Conservation (phyloP, 441 rosid genomes). For the Erodium moschatum region DNA sequence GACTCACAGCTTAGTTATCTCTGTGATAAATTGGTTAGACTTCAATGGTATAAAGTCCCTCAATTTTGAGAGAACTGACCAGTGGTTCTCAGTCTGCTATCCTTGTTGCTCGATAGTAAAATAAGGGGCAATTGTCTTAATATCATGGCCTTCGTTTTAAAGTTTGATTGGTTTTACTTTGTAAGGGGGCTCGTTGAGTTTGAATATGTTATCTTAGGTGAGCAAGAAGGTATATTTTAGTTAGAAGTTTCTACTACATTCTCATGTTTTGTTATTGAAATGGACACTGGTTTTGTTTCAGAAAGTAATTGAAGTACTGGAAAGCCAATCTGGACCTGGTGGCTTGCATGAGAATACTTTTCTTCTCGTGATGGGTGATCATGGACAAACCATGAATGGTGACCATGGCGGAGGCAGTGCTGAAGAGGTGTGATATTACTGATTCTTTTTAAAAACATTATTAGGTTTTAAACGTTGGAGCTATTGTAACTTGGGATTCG, state of each 20-base stretch:
- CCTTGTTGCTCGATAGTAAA: not conserved
- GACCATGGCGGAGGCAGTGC: slow-evolving; percentile 98
- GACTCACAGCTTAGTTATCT: slow-evolving; percentile 2
- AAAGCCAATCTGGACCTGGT: slow-evolving; percentile 69
- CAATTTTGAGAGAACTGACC: slow-evolving; percentile 1
- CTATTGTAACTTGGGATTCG: slow-evolving; percentile 21
- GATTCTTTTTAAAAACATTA: slow-evolving; percentile 9
- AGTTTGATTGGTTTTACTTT: slow-evolving; percentile 4
- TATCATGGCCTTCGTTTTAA: not conserved
- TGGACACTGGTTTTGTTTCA: slow-evolving; percentile 24
- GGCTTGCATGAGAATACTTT: slow-evolving; percentile 75
- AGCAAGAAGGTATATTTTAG: not conserved
- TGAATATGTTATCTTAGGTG: slow-evolving; percentile 14
- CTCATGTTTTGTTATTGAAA: slow-evolving; percentile 7
- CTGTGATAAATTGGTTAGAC: not conserved
- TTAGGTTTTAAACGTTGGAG: slow-evolving; percentile 16
- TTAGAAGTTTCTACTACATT: slow-evolving; percentile 10
- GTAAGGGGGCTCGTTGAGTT: slow-evolving; percentile 14
- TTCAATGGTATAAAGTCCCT: not conserved
- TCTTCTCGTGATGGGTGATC: slow-evolving; percentile 95
- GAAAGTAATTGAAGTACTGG: slow-evolving; percentile 56
- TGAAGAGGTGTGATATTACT: slow-evolving; percentile 57
- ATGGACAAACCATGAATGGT: slow-evolving; percentile 94
- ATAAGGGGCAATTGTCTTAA: not conserved
- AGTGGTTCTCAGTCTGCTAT: not conserved